These are phyloP conservation scores for Deinandra increscens DNA, from an alignment of 129 eudicot species.

Conservation along the genomic window DNA sequence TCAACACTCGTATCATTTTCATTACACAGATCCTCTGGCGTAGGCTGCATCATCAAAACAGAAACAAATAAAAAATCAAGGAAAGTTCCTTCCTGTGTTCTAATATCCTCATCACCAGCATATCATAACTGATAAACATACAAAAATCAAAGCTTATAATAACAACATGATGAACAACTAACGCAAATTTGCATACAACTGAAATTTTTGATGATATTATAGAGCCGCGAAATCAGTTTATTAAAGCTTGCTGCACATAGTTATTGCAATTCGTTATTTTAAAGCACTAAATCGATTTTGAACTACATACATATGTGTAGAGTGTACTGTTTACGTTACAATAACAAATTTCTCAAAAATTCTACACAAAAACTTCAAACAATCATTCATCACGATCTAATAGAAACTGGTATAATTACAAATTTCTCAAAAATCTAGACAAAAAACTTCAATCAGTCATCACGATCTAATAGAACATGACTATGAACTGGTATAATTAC, in stretches of 20 bases:
- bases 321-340: too few relatives aligned
- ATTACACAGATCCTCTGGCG: slow-evolving; percentile 79
- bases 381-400: too few relatives aligned
- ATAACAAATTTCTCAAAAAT: too few relatives aligned
- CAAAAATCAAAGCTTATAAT: background rate
- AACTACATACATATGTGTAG: background rate
- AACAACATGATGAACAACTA: background rate
- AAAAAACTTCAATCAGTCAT: background rate
- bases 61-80: background rate
- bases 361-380: too few relatives aligned
- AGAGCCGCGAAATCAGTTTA: background rate
- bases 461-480: background rate
- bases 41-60: slow-evolving; percentile 46
- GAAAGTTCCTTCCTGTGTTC: background rate
- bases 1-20: slow-evolving; percentile 47
- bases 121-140: background rate
- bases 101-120: background rate
- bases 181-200: background rate
- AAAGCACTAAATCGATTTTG: background rate
- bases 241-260: background rate
- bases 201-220: background rate
- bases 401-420: background rate
- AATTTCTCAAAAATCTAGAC: background rate
- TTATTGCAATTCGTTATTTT: background rate
- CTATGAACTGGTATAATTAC: too few relatives aligned